Base-by-base conservation (phyloP, 768 basidiomycete species). In the Boletus sp. region DNA sequence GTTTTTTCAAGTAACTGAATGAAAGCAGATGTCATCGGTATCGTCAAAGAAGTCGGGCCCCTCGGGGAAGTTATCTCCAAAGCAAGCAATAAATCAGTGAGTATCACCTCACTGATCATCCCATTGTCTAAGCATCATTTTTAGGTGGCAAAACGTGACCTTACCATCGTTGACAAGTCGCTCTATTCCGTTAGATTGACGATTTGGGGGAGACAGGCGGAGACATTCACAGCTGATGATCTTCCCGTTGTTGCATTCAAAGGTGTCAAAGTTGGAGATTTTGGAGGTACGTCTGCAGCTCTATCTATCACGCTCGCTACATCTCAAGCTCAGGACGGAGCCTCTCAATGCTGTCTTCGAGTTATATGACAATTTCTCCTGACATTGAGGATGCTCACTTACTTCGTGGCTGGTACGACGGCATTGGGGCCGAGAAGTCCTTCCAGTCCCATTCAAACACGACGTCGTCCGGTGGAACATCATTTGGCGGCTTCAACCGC, bases 201-300 rank as follows among this genome's bases (percentile, higher is more conserved):
- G 4, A 76, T 98, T 30, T 99, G 96, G 97, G 97, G 96, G 23
- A 93, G 89, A 69, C 89, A 92, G 69, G 96, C 96, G 0, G 93
- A 98, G 68, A 79, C 80, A 38, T 98, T 84, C 68, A 69, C 71
- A n/a, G 73, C 78, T 6, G 75, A 79, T 11, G 77, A 77, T 46
- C 67, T 79, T 47, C 83, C 91, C 9, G 85, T 98, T 30, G 80
- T 95, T 59, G 96, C 96, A 5, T 91, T 95, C 80, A 97, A 95
- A 72, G 88, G 91, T 23, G 91, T 93, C 59, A 92, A 88, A 69
- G 90, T 98, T 38, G 87, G 92, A 27, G 96, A 98, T 59, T 99
- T 88, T 69, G 86, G 87, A 64, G 93, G 93, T 83, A 61, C 47
- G 74, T 53, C 2, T 15, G 34, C 17, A 27, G 11, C 23, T 25